Percentiles rank a stretch among this genome's conserved stretches.
Evolutionary conservation across 2,329 filamentous ascomycete species (phyloP).

Genomic region (Fusarium sterilihyphosum): DNA sequence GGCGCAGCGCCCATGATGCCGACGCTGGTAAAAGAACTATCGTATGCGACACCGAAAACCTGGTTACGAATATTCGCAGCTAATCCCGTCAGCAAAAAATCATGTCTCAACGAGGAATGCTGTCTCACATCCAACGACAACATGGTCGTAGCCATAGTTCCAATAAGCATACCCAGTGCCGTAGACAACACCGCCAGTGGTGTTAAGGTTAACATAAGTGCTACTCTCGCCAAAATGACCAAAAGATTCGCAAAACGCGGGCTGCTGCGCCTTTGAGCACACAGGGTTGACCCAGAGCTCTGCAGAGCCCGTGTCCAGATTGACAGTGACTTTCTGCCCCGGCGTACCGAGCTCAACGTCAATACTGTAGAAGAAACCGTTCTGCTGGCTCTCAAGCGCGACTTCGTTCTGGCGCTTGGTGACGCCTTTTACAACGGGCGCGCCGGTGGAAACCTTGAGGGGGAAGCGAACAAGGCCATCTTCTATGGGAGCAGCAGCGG

Average conservation of each 20-base stretch:
- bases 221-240: conserved; percentile 46
- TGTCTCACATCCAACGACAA: conserved; percentile 48
- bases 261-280: conserved; percentile 47
- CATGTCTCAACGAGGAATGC: neutral
- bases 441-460: conserved; percentile 42
- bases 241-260: conserved; percentile 42
- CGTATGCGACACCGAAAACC: conserved; percentile 50
- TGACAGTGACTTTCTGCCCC: conserved; percentile 50
- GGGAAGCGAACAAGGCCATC: conserved; percentile 46
- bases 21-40: conserved; percentile 42
- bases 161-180: conserved; percentile 47
- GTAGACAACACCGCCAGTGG: conserved; percentile 43
- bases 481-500: conserved; percentile 23
- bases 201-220: conserved; percentile 43
- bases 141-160: conserved; percentile 48
- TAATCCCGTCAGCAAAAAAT: conserved; percentile 19
- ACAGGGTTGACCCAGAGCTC: conserved; percentile 57
- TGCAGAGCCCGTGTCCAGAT: conserved; percentile 54
- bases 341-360: conserved; percentile 52
- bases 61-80: conserved; percentile 48
- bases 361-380: conserved; percentile 52
- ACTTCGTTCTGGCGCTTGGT: conserved; percentile 46
- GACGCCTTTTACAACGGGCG: conserved; percentile 41
- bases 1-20: conserved; percentile 52
- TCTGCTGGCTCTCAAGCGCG: conserved; percentile 38